These are phyloP conservation scores for Lippia alba DNA, from an alignment of 305 asterid genomes.

Conservation along the genomic window DNA sequence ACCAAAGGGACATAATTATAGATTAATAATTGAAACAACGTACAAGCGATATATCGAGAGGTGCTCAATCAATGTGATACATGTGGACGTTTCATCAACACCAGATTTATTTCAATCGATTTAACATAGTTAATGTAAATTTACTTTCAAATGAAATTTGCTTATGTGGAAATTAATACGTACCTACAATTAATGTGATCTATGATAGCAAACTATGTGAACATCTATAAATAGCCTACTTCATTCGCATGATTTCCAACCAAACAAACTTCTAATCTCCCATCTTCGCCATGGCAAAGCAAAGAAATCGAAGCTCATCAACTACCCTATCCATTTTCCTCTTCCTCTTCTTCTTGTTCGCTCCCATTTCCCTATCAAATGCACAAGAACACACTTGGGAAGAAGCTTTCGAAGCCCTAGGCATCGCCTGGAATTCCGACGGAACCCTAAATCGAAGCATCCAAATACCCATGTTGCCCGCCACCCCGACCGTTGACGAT, in stretches of 20 bases:
- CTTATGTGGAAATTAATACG: too few relatives aligned
- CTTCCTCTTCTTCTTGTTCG: background rate
- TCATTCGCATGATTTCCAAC: background rate
- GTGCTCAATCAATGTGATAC: too few relatives aligned
- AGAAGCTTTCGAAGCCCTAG: slow-evolving; percentile 39
- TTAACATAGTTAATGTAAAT: too few relatives aligned
- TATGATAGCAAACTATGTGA: too few relatives aligned
- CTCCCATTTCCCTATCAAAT: background rate
- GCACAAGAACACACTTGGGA: slow-evolving; percentile 35
- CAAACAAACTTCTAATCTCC: background rate
- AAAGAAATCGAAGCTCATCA: background rate
- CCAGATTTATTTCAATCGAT: too few relatives aligned
- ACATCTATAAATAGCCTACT: background rate
- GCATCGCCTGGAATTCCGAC: slow-evolving; percentile 38
- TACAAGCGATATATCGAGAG: too few relatives aligned
- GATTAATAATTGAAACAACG: too few relatives aligned
- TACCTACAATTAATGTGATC: too few relatives aligned
- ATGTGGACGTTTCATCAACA: too few relatives aligned
- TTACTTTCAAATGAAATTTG: too few relatives aligned
- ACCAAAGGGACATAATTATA: too few relatives aligned
- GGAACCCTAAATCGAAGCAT: slow-evolving; percentile 35
- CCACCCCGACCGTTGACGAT: slow-evolving; percentile 10
- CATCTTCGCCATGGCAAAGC: background rate
- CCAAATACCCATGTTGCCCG: slow-evolving; percentile 35
- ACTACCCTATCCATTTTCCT: background rate